Evolutionary conservation across 2,329 filamentous ascomycete genomes (phyloP), one percentile per base, ranked within the genome.

Genomic region (Nemania bipapillata): DNA sequence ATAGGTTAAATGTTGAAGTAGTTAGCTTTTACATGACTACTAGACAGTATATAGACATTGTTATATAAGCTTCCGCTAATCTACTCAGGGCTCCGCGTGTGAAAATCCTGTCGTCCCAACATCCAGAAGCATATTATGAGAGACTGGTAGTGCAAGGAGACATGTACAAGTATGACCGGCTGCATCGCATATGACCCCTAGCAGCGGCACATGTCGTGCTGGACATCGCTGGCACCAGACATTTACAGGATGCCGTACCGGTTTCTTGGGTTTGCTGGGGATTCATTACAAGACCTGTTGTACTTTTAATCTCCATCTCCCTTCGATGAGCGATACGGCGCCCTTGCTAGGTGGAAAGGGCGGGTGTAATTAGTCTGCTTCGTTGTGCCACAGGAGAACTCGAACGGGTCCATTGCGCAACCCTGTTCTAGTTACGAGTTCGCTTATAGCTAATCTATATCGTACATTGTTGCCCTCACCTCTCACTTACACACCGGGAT

Each of bases 231-330:
- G 52, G 45, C 30, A 57, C 58, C 22, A 47, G 56, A 30, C 63
- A 63, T 71, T 12, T 66, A 65, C 62, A 58, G 45, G 47, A 57
- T 28, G 40, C 49, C 37, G 42, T 30, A 56, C 42, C 56, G 40
- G 28, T 55, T 71, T 26, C 57, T 50, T 62, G 63, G 55, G 53
- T 53, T 64, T 40, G 20, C 17, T 15, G 35, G 40, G 15, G 22
- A 54, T 35, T 32, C 47, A 42, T 60, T 11, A 11, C 20, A 24
- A 20, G 40, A 20, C 30, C 22, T 22, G 22, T 28, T 28, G 11
- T 28, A 17, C 26, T 22, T 63, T 28, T n/a, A 15, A 42, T 60
- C 55, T 61, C 45, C 11, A 6, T 17, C 15, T 59, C 32, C 35
- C 35, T 24, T 49, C 7, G 12, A 49, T 32, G 5, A 4, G 22